Percentiles rank a stretch among this genome's conserved stretches.
Conservation (phyloP, 371 early-diverging fungal genomes). For the Encephalitozoon cuniculi region DNA sequence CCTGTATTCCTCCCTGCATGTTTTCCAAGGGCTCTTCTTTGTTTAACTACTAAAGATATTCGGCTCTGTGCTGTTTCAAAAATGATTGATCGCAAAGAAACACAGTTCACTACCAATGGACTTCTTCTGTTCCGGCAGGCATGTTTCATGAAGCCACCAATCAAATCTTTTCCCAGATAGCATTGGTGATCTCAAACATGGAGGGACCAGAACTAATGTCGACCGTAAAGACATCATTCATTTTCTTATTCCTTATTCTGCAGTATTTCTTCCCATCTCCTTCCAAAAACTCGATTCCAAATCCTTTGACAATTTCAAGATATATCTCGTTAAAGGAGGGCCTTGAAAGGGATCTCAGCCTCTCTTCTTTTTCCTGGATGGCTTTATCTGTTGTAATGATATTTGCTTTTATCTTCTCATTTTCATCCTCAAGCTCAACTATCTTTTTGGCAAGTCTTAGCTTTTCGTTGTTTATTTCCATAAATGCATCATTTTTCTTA, state of each 20-base stretch:
- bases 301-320: constrained; percentile 49
- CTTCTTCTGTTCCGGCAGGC: background rate
- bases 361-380: constrained; percentile 5
- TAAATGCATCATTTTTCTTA: constrained; percentile 31
- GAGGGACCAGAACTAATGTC: background rate
- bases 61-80: background rate
- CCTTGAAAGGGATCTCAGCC: background rate
- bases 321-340: constrained; percentile 37
- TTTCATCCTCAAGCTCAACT: constrained; percentile 37
- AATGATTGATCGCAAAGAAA: background rate
- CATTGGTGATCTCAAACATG: background rate
- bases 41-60: background rate
- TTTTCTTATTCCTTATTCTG: constrained; percentile 29
- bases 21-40: background rate
- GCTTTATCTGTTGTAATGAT: background rate
- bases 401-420: constrained; percentile 24
- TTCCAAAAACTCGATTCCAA: constrained; percentile 39
- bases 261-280: background rate
- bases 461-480: constrained; percentile 24
- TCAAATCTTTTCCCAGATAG: constrained; percentile 38
- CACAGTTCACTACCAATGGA: background rate
- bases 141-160: background rate
- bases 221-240: constrained; percentile 33
- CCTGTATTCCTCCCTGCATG: constrained; percentile 8
- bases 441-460: constrained; percentile 23